Evolutionary conservation across 495 filamentous ascomycete genomes (phyloP).

Genomic region (Aspergillus diversus): DNA sequence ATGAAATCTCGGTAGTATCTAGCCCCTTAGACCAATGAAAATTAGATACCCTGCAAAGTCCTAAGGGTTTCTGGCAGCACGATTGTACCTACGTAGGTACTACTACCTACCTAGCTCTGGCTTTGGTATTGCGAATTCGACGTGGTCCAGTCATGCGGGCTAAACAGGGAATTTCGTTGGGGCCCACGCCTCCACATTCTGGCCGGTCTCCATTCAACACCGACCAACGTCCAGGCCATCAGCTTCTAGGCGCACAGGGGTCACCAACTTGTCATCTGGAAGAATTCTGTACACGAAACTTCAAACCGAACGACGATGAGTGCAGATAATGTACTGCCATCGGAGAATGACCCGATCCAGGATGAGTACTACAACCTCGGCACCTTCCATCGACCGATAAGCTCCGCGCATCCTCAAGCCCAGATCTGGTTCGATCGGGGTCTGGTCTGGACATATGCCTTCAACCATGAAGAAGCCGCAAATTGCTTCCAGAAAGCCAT

Average conservation of each 20-base stretch:
- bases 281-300: neutral
- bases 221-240: neutral
- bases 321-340: slow-evolving; percentile 9
- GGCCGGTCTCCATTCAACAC: no score
- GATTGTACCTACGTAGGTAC: no score
- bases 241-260: neutral
- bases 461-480: slow-evolving; percentile 34
- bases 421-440: slow-evolving; percentile 36
- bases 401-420: slow-evolving; percentile 35
- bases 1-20: slow-evolving; percentile 9
- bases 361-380: slow-evolving; percentile 60
- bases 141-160: neutral
- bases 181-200: neutral
- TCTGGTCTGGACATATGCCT: slow-evolving; percentile 35
- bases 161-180: neutral
- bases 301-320: neutral
- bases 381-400: slow-evolving; percentile 49
- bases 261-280: neutral
- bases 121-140: neutral
- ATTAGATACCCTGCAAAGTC: slow-evolving; percentile 15
- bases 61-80: neutral
- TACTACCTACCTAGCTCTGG: no score
- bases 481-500: slow-evolving; percentile 45
- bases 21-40: slow-evolving; percentile 15
- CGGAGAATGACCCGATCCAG: neutral